Percentiles rank a stretch among this genome's conserved stretches.
Conservation (phyloP, 345 rosid species). For the Hirschfeldia incana region DNA sequence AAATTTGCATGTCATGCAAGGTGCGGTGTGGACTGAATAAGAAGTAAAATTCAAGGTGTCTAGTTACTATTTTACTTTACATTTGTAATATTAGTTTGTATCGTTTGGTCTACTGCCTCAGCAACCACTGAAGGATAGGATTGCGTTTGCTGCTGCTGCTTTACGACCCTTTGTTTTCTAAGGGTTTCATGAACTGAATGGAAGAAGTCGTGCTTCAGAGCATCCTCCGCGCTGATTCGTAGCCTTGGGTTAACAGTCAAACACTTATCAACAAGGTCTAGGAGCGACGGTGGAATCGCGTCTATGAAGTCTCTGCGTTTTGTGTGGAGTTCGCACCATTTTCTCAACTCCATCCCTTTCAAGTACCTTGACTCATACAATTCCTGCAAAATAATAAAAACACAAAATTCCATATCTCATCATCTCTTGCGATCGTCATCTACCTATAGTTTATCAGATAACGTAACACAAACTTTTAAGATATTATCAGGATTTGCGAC, state of each 20-base stretch:
- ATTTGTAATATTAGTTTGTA: slow-evolving; percentile 3
- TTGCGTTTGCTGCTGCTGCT: slow-evolving; percentile 35
- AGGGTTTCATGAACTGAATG: slow-evolving; percentile 55
- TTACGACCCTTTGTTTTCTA: slow-evolving; percentile 51
- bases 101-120: not conserved
- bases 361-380: slow-evolving; percentile 53
- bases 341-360: slow-evolving; percentile 45
- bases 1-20: not conserved
- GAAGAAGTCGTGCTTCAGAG: slow-evolving; percentile 84
- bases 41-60: not conserved
- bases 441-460: not conserved
- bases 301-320: slow-evolving; percentile 65
- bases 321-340: slow-evolving; percentile 72
- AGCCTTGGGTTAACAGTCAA: slow-evolving; percentile 75
- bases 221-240: slow-evolving; percentile 86
- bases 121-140: not conserved
- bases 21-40: not conserved
- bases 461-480: not conserved
- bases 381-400: slow-evolving; percentile 48
- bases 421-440: not conserved
- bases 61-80: not conserved
- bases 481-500: not conserved
- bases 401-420: not conserved
- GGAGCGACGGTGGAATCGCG: slow-evolving; percentile 57
- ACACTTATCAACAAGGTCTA: slow-evolving; percentile 86